phyloP scores from a whole-genome alignment of 768 basidiomycete genomes.

The Termitomyces heimii region DNA sequence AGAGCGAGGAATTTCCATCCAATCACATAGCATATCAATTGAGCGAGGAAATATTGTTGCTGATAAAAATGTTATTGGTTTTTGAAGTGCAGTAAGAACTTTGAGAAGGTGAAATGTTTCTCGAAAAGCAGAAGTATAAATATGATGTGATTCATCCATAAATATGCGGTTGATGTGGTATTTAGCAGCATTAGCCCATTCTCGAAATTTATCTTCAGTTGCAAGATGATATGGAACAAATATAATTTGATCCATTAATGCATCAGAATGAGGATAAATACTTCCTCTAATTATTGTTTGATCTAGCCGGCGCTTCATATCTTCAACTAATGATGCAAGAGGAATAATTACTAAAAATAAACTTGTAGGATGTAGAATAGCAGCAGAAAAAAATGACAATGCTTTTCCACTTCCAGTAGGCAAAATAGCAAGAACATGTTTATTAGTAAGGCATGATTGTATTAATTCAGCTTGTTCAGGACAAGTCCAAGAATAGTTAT shows the following conservation, averaged over 20 bases:
- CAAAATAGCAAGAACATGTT: background rate
- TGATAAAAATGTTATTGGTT: background rate
- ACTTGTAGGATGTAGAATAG: background rate
- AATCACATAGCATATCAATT: background rate
- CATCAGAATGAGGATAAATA: background rate
- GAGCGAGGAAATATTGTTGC: slow-evolving; percentile 1
- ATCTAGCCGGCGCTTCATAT: background rate
- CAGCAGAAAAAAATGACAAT: background rate
- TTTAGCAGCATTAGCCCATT: background rate
- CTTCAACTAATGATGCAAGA: background rate
- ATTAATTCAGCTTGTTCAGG: slow-evolving; percentile 2
- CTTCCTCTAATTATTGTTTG: background rate
- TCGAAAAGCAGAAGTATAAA: background rate
- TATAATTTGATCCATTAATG: background rate
- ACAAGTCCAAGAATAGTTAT: background rate
- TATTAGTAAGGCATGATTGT: background rate
- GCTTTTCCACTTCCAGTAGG: background rate
- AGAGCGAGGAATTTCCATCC: background rate
- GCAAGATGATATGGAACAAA: background rate
- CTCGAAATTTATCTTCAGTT: background rate
- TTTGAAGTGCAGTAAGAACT: background rate
- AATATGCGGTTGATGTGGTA: background rate
- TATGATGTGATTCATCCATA: background rate
- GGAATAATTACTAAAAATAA: background rate
- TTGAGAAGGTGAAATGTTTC: background rate